A percentile compares a stretch with the other conserved stretches of the same genome.
These are phyloP conservation scores for Vitis cinerea DNA, from an alignment of 164 flowering plant genomes.

Conservation along the genomic window DNA sequence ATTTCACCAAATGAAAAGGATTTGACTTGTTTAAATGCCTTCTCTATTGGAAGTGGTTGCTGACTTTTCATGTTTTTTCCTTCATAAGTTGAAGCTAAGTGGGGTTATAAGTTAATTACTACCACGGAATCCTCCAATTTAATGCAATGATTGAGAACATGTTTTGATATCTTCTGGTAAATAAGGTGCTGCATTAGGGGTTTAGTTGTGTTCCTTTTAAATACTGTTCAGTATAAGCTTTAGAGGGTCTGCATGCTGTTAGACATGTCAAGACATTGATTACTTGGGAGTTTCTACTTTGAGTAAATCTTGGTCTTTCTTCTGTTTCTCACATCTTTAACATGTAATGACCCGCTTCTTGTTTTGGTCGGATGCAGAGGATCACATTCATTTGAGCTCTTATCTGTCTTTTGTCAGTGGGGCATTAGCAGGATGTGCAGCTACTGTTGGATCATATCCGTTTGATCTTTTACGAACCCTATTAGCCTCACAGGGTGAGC, in stretches of 20 bases:
- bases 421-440: constrained; percentile 95
- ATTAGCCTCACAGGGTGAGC: constrained; percentile 98
- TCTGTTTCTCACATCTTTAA: background rate
- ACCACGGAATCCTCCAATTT: too few species aligned
- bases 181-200: too few species aligned
- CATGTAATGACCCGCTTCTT: background rate
- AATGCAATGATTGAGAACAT: too few species aligned
- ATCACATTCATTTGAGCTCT: constrained; percentile 78
- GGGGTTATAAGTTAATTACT: background rate
- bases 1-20: background rate
- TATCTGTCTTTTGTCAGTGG: constrained; percentile 90
- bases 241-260: background rate
- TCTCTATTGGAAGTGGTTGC: background rate
- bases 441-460: constrained; percentile 95
- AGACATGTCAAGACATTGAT: background rate
- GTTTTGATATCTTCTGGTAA: too few species aligned
- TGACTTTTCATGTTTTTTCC: background rate
- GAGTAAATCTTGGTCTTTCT: background rate
- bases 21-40: background rate
- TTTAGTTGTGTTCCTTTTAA: too few species aligned
- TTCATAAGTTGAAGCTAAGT: background rate
- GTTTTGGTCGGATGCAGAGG: constrained; percentile 52
- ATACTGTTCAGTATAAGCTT: too few species aligned
- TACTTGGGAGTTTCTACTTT: background rate
- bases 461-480: constrained; percentile 93